A percentile compares a stretch with the other conserved stretches of the same genome.
These are phyloP conservation scores for Neurospora sp. DNA, from an alignment of 495 filamentous ascomycete genomes.

Conservation along the genomic window DNA sequence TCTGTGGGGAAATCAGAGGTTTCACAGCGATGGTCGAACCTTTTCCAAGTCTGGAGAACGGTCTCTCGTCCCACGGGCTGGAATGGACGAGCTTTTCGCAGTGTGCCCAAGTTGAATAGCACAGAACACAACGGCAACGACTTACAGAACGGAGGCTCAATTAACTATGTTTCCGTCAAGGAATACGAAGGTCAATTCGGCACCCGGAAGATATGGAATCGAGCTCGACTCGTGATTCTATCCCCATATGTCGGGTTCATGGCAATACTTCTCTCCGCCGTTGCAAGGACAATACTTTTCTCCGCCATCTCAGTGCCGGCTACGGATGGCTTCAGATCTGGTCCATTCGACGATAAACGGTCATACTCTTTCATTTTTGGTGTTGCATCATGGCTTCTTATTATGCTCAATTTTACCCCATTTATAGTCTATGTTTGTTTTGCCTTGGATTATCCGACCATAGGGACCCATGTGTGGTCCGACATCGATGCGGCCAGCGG, in stretches of 20 bases:
- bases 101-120: background rate
- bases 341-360: rapidly evolving
- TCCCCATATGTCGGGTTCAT: background rate
- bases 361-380: background rate
- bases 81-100: background rate
- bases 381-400: background rate
- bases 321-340: background rate
- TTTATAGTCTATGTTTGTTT: background rate
- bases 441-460: background rate
- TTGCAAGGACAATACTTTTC: background rate
- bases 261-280: background rate
- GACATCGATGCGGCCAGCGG: background rate
- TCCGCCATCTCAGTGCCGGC: background rate
- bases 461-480: background rate
- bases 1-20: background rate
- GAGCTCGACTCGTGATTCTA: background rate
- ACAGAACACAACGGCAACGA: background rate
- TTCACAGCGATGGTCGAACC: background rate
- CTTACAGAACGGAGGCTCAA: background rate
- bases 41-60: background rate
- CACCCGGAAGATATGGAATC: background rate
- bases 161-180: background rate
- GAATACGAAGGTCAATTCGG: background rate
- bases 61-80: background rate
- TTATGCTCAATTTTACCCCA: background rate